Evolutionary conservation across 116 monocot species (phyloP).

Genomic region (Zostera marina): DNA sequence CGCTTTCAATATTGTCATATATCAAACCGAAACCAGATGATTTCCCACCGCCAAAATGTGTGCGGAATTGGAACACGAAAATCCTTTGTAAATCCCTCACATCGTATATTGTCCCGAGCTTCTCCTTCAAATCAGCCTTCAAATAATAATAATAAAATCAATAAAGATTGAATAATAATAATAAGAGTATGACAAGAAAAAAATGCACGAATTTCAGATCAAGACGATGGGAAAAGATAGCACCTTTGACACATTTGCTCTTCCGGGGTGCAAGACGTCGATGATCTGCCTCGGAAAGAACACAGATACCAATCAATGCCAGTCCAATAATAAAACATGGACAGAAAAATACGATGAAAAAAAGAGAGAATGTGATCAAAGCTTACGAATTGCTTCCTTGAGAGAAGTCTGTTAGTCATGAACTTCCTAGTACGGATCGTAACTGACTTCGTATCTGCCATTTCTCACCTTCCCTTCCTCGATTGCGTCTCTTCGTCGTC

Average conservation of each 20-base stretch:
- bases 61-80: conserved; percentile 35
- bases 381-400: conserved; percentile 26
- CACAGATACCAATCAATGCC: not conserved
- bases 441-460: conserved; percentile 19
- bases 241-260: conserved; percentile 61
- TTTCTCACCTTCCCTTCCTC: conserved; percentile 6
- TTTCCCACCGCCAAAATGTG: conserved; percentile 36
- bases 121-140: conserved; percentile 33
- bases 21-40: conserved; percentile 34
- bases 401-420: conserved; percentile 35
- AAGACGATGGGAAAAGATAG: not conserved
- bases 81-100: conserved; percentile 23
- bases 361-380: not conserved
- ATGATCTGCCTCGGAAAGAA: conserved; percentile 17
- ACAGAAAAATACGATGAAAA: not conserved
- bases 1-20: conserved; percentile 22
- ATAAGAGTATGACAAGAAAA: not conserved
- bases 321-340: not conserved
- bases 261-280: conserved; percentile 51
- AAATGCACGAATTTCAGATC: not conserved
- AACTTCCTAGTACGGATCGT: conserved; percentile 26
- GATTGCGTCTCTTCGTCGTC: not conserved
- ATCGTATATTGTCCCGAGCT: conserved; percentile 21
- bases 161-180: not conserved
- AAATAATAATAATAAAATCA: not conserved